Evolutionary conservation across 805 yeast species (phyloP), one percentile per base, ranked within the genome.

Genomic region (Metschnikowia bowlesiae): DNA sequence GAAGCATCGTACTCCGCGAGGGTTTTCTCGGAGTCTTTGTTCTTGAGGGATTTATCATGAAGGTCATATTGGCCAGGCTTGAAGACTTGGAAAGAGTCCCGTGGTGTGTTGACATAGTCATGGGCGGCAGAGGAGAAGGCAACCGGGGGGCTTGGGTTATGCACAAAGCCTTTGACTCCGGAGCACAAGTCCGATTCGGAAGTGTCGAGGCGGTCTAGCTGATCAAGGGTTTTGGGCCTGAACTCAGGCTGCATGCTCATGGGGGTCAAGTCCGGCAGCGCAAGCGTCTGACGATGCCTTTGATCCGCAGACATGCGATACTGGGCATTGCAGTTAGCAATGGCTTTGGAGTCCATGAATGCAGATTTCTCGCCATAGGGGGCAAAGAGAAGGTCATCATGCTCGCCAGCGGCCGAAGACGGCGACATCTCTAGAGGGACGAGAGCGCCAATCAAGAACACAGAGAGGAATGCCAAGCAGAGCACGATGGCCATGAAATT

Each of bases 11-110:
- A 37, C 36, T 36, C 41, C 2, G 46, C 16, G 31, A 44, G 46
- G 13, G 46, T 44, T 29, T 44, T 44, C 29, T 44, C 46, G 13
- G 46, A 44, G 37, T 44, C 46, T 13, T 44, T 44, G 26, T 44
- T 35, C 16, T 35, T 34, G 16, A 44, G 47, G 14, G 34, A 3
- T 11, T 26, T 26, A 2, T 34, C 31, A 14, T 16, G 38, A 11
- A 7, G 16, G 29, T 16, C 26, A 30, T 9, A 22, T 11, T 18
- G 16, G 14, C 11, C 36, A 11, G 44, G 16, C 36, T 18, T 33
- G 37, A 26, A n/a, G 9, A 33, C 22, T 11, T 39, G 14, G 16
- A 7, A 28, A 14, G 31, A 22, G 29, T 37, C 41, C 31, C 26
- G 28, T 10, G 41, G 31, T 26, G n/a, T 39, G 31, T 28, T 26